Evolutionary conservation across 225 moss, liverwort and hornwort genomes (phyloP), one percentile per base, ranked within the genome.

Genomic region (Physcomitrellopsis africana): DNA sequence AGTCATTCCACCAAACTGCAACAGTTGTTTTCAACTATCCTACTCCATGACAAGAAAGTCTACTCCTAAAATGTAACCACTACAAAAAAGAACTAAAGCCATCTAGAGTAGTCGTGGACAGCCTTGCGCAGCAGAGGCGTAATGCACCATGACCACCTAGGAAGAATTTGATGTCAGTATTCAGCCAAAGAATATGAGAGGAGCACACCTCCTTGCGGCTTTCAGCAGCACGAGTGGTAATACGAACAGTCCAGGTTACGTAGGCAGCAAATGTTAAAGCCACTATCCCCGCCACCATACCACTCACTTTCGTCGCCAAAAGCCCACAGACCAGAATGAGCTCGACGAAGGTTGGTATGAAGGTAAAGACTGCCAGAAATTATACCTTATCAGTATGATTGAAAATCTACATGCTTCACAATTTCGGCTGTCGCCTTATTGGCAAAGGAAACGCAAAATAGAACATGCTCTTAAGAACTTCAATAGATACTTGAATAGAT

Each of bases 261-360:
- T 96, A 96, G 49, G 92, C 86, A 83, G 77, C 78, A 77, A 96
- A 96, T 7, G 96, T 96, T 59, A 87, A 60, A 52, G 89, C 81
- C 65, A 96, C 96, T 77, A 94, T 74, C 48, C 70, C 89, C 53
- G 96, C 96, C 53, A 96, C 87, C 70, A 63, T 61, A 55, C 86
- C 64, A 83, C 96, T 96, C 60, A 96, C 94, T 96, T 92, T 93
- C 65, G 85, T 89, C 52, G 94, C 92, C 76, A 96, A 54, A 51
- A 96, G 87, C 67, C 79, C 72, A 70, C 96, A 96, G 11, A 96
- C 96, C n/a, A 96, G 69, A 56, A 81, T 84, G 52, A 96, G 85
- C 84, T 96, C 96, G 56, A 96, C 86, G 54, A 92, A 87, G 44
- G 96, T 96, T 49, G 96, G 96, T 49, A 96, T 78, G 42, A 96